Conservation (phyloP, 257 asterid species). For the Solanum pennellii region DNA sequence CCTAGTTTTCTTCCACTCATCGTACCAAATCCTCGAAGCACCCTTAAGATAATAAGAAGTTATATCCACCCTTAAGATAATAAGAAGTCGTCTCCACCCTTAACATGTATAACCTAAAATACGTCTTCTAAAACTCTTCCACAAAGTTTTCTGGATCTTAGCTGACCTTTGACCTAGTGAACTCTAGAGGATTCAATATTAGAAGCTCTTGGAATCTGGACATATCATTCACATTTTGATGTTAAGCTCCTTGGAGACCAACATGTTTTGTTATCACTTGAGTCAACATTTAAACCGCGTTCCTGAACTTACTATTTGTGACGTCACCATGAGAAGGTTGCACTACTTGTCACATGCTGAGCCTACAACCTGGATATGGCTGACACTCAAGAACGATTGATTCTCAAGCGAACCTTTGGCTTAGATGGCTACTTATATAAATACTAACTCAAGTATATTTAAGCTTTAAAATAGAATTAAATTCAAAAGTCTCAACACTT, state of each 20-base stretch:
- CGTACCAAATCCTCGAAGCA: background rate
- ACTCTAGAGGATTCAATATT: background rate
- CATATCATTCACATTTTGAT: background rate
- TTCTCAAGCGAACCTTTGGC: background rate
- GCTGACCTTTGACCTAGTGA: background rate
- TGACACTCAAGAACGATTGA: background rate
- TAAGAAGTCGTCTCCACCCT: background rate
- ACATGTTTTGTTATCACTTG: too few species aligned
- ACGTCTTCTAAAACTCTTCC: background rate
- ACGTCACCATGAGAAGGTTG: background rate
- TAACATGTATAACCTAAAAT: background rate
- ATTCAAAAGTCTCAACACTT: too few species aligned
- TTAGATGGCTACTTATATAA: background rate
- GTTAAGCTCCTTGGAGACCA: background rate
- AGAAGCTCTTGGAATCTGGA: background rate
- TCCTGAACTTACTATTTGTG: background rate
- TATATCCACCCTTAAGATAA: background rate
- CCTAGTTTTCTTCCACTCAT: background rate
- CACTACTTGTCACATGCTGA: background rate
- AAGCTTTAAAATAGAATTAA: too few species aligned
- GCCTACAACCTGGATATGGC: background rate
- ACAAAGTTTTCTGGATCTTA: background rate
- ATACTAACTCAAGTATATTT: background rate
- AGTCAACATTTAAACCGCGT: background rate
- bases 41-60: background rate